Evolutionary conservation across 495 filamentous ascomycete species (phyloP).

Genomic region (Jackrogersella multiformis): DNA sequence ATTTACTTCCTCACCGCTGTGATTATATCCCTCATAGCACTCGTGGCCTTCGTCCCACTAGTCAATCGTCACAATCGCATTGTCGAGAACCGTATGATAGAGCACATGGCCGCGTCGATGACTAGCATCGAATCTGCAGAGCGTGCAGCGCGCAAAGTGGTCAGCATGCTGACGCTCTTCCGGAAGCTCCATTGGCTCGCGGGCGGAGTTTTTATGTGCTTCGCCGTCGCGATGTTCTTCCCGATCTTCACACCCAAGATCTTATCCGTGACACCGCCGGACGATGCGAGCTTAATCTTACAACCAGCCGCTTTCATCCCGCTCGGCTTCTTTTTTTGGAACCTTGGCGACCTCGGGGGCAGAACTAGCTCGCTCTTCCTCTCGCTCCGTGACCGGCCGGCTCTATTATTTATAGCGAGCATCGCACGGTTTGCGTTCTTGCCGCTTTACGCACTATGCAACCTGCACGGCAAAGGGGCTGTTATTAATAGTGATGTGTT

Average conservation of each 20-base stretch:
- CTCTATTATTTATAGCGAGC: conserved; percentile 68
- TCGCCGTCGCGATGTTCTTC: conserved; percentile 89
- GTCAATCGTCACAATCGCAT: conserved; percentile 55
- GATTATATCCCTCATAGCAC: conserved; percentile 62
- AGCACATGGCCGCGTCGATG: conserved; percentile 52
- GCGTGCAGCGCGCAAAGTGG: conserved; percentile 60
- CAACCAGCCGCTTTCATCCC: conserved; percentile 83
- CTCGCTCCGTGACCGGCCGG: conserved; percentile 68
- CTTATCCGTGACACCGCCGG: conserved; percentile 67
- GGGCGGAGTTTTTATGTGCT: conserved; percentile 76
- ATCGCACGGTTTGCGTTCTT: conserved; percentile 74
- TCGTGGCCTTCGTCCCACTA: conserved; percentile 65
- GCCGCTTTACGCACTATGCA: conserved; percentile 90
- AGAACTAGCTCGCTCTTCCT: conserved; percentile 71
- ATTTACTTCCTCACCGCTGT: conserved; percentile 93
- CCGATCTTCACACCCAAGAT: conserved; percentile 91
- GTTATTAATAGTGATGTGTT: conserved; percentile 81
- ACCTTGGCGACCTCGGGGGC: conserved; percentile 83
- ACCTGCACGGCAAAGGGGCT: conserved; percentile 75
- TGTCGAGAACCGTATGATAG: conserved; percentile 51
- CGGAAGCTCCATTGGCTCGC: conserved; percentile 77
- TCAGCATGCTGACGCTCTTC: conserved; percentile 73
- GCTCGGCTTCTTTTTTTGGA: conserved; percentile 93
- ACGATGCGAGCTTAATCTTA: conserved; percentile 65
- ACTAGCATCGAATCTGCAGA: conserved; percentile 58